Evolutionary conservation across 2,329 filamentous ascomycete genomes (phyloP).

Genomic region (Ophiosphaerella herpotricha): DNA sequence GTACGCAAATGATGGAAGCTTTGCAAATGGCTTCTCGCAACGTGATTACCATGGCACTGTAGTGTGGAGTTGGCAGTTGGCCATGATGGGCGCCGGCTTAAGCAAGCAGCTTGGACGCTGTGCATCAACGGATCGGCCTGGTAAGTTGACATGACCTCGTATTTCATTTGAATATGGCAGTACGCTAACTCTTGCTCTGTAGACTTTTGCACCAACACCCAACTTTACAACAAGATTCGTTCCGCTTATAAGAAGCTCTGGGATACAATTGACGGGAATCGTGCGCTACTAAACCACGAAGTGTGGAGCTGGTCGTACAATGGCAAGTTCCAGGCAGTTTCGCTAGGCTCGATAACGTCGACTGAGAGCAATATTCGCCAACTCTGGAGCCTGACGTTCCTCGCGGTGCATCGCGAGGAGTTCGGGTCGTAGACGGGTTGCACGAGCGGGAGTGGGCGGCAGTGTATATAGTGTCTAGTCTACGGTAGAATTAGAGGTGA

Average conservation of each 20-base stretch:
- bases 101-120: conserved; percentile 63
- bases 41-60: conserved; percentile 67
- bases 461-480: no score
- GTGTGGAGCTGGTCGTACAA: conserved; percentile 67
- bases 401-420: conserved; percentile 56
- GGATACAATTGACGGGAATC: conserved; percentile 64
- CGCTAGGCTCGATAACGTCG: conserved; percentile 58
- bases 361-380: conserved; percentile 60
- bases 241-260: conserved; percentile 64
- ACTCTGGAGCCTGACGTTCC: conserved; percentile 63
- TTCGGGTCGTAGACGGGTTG: conserved; percentile 6
- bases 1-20: conserved; percentile 52
- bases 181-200: conserved; percentile 14
- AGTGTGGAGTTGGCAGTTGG: conserved; percentile 67
- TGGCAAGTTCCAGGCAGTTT: conserved; percentile 54
- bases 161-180: background rate
- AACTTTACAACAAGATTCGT: conserved; percentile 52
- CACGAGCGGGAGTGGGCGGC: no score
- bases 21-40: conserved; percentile 59
- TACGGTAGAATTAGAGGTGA: no score
- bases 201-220: conserved; percentile 56
- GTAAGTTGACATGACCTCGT: background rate
- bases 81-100: conserved; percentile 67
- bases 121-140: conserved; percentile 20
- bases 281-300: conserved; percentile 58